A percentile compares a stretch with the other conserved stretches of the same genome.
Conservation (phyloP, 169 alveolate species). For the Eimeria sp. region DNA sequence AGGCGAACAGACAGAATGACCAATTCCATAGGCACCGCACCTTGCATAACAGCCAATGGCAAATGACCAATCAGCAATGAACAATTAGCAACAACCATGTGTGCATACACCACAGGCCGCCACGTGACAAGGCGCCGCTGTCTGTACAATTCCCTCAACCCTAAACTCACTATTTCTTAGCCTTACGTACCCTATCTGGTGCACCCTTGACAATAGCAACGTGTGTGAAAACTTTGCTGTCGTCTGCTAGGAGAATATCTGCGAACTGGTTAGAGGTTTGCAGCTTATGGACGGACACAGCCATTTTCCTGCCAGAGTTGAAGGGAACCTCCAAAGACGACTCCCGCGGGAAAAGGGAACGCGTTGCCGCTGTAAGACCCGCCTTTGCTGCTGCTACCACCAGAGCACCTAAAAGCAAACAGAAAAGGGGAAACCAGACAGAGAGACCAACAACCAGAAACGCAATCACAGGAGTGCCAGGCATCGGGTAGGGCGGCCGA, state of each 20-base stretch:
- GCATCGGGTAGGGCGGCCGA: not conserved
- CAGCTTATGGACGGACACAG: constrained; percentile 93
- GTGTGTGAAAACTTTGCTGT: constrained; percentile 87
- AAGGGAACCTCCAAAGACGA: constrained; percentile 93
- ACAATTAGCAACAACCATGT: not conserved
- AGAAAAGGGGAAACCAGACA: not conserved
- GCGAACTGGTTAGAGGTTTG: constrained; percentile 86
- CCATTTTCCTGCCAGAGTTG: constrained; percentile 94
- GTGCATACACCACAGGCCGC: not conserved
- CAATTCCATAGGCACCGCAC: not conserved
- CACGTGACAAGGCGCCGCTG: too few relatives aligned
- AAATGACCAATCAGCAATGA: not conserved
- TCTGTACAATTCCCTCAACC: too few relatives aligned
- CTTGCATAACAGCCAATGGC: not conserved
- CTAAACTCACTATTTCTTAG: too few relatives aligned
- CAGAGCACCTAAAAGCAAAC: constrained; percentile 87
- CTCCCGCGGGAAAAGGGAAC: constrained; percentile 83
- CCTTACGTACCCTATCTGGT: constrained; percentile 90
- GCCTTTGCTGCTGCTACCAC: constrained; percentile 95
- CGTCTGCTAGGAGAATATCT: constrained; percentile 75
- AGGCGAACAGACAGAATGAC: not conserved
- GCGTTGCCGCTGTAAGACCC: constrained; percentile 85
- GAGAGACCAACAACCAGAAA: not conserved
- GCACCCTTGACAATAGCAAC: constrained; percentile 96
- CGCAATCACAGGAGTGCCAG: not conserved